Evolutionary conservation across 2,329 filamentous ascomycete species (phyloP).

Genomic region (Penicillium sp.): DNA sequence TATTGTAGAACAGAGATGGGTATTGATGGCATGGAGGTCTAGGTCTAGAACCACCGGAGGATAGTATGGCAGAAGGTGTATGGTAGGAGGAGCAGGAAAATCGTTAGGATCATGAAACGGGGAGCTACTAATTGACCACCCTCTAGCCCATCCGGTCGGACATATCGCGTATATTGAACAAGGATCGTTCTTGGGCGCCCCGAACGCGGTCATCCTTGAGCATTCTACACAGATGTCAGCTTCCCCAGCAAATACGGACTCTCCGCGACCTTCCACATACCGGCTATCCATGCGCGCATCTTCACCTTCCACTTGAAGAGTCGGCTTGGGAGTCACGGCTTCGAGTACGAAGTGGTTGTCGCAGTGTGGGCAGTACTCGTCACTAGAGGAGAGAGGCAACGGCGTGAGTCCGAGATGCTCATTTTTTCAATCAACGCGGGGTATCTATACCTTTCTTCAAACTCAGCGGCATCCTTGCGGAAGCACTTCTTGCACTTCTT

Average conservation of each 20-base stretch:
- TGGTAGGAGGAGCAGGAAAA: constrained; percentile 22
- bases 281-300: constrained; percentile 81
- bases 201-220: constrained; percentile 83
- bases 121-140: background rate
- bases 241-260: background rate
- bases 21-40: constrained; percentile 19
- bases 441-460: constrained; percentile 70
- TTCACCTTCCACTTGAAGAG: constrained; percentile 85
- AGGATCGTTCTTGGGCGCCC: constrained; percentile 61
- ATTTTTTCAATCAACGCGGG: background rate
- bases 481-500: constrained; percentile 99
- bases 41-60: constrained; percentile 6
- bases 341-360: constrained; percentile 98
- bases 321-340: constrained; percentile 78
- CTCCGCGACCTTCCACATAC: constrained; percentile 32
- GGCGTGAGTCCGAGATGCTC: constrained; percentile 2
- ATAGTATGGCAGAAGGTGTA: background rate
- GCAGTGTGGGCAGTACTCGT: constrained; percentile 98
- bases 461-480: constrained; percentile 87
- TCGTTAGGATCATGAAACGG: constrained; percentile 37
- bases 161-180: constrained; percentile 75
- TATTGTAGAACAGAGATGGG: constrained; percentile 21
- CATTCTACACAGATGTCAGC: constrained; percentile 60
- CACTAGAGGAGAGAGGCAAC: constrained; percentile 50
- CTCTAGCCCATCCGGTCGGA: constrained; percentile 73